phyloP scores from a whole-genome alignment of 2,329 filamentous ascomycete species.

The Pseudophaeomoniella oleicola region DNA sequence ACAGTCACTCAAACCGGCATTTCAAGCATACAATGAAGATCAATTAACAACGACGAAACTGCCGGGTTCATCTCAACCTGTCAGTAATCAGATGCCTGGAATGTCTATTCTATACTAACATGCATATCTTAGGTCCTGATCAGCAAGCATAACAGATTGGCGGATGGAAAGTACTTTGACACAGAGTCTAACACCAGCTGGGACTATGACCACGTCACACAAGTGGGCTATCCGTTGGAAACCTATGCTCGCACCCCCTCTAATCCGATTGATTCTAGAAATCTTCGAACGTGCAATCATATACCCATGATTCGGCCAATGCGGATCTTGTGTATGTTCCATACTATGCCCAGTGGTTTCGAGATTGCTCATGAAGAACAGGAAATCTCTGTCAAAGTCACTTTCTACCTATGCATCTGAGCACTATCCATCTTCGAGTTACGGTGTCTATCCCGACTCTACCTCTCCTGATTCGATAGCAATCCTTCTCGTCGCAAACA shows the following conservation, averaged over 20 bases:
- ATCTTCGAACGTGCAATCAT: conserved; percentile 67
- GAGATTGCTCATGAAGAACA: not conserved
- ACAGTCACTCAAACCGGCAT: conserved; percentile 63
- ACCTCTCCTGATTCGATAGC: conserved; percentile 37
- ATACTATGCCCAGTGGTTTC: conserved; percentile 43
- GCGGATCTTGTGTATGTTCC: conserved; percentile 48
- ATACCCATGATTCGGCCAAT: conserved; percentile 62
- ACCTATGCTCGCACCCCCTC: not conserved
- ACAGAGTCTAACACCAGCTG: conserved; percentile 79
- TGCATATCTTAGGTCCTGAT: conserved; percentile 51
- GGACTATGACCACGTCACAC: conserved; percentile 68
- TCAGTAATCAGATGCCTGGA: conserved; percentile 24
- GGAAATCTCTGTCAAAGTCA: conserved; percentile 58
- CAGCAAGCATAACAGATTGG: conserved; percentile 72
- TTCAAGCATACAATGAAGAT: conserved; percentile 91
- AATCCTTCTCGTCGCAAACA: conserved; percentile 78
- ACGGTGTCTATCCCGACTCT: conserved; percentile 63
- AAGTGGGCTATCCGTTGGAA: conserved; percentile 32
- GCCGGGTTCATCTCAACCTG: conserved; percentile 67
- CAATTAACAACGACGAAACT: conserved; percentile 83
- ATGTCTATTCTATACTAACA: not conserved
- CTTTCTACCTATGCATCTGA: conserved; percentile 65
- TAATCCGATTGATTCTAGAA: conserved; percentile 35
- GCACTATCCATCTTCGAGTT: conserved; percentile 71
- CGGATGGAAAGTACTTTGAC: conserved; percentile 76